Evolutionary conservation across 129 eudicot species (phyloP), one percentile per base, ranked within the genome.

Genomic region (Flaveria ramosissima): DNA sequence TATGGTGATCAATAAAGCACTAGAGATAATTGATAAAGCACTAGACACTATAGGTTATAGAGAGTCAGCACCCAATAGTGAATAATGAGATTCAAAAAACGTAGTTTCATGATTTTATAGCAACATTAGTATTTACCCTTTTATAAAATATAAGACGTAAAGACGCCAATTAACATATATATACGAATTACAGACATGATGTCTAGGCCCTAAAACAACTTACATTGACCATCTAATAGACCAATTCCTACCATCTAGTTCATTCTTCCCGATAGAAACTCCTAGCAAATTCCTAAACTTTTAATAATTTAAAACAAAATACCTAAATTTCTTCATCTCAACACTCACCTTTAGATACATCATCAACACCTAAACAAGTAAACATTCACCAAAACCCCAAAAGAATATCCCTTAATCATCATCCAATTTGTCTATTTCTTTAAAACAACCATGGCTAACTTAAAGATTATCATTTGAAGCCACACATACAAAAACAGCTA

Each of bases 181-280:
- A 52, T 1, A 52, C 16, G 57, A 52, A 15, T 16, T 15, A 61
- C 41, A 61, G 23, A 61, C 4, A 9, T 24, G 17, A 26, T 24
- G 68, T 24, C 41, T 13, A 61, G 30, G 12, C 19, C 14, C 41
- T n/a, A 36, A 11, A 62, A 27, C 42, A 26, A 6, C 30, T 26
- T 1, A 26, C 30, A 26, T 26, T 26, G 2, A 26, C 30, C 42
- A 13, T 13, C 68, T 27, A 61, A 24, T 14, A 13, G 3, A 64
- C 24, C 70, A 13, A 30, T 7, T 64, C 70, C 70, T 30, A 9
- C 46, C 70, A 64, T 64, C 70, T 9, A 64, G 6, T 64, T 32
- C 43, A 16, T 14, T 32, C 45, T 65, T 65, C 48, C 46, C 70
- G 2, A 36, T 0, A 16, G 24, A n/a, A 65, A 36, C 3, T 36